Conservation (phyloP, 1,284 basidiomycete genomes). For the Naganishia liquefaciens region DNA sequence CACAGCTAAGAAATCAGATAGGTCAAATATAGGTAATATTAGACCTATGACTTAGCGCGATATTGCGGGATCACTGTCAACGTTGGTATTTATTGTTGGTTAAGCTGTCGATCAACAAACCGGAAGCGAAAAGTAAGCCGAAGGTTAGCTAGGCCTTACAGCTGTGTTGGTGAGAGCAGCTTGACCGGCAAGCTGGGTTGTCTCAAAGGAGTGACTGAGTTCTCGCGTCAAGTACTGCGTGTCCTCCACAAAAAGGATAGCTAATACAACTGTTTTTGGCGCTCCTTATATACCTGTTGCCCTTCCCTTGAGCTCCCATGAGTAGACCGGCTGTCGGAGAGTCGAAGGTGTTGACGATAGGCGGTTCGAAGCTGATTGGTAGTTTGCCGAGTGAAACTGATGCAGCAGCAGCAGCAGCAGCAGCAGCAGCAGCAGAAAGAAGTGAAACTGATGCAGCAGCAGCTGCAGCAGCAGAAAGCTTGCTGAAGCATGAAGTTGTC, state of each 20-base stretch:
- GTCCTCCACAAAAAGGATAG: background rate
- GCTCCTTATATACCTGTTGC: background rate
- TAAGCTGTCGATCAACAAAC: background rate
- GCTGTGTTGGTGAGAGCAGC: background rate
- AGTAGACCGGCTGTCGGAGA: background rate
- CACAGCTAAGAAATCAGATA: background rate
- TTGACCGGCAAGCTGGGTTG: background rate
- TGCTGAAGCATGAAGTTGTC: background rate
- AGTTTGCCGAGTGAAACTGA: too few species aligned
- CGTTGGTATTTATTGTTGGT: background rate
- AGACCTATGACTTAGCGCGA: background rate
- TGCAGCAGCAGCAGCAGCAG: too few species aligned
- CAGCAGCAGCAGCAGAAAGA: too few species aligned
- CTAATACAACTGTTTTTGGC: conserved; percentile 1
- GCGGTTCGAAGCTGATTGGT: background rate
- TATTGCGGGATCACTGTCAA: too few species aligned
- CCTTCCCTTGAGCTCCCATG: background rate
- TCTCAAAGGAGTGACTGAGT: background rate
- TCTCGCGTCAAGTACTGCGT: too few species aligned
- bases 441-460: too few species aligned
- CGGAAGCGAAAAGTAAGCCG: background rate
- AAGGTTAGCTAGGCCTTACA: background rate
- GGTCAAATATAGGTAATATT: background rate
- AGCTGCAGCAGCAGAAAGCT: background rate
- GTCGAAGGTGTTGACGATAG: background rate